Base-by-base conservation (phyloP, 768 basidiomycete genomes). In the Russula emetica region DNA sequence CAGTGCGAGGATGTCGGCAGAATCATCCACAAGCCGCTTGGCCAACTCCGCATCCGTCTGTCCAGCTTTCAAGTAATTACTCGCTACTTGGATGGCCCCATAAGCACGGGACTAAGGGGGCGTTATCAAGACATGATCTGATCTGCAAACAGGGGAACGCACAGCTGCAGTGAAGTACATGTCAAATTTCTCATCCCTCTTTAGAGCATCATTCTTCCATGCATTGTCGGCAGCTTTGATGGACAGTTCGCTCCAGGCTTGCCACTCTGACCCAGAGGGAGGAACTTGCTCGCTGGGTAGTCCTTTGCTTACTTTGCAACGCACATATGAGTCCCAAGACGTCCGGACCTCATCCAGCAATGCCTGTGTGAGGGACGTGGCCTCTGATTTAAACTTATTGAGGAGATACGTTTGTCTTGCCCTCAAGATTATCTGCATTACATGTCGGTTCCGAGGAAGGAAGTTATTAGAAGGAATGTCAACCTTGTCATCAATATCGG, bases 401-500 rank as follows among this genome's bases (percentile, higher is more conserved):
- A 90, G 72, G 20, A 93, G 79, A 70, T 90, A 78, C 60, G 85
- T 85, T 75, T 87, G 92, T 28, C 97, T 85, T 10, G 96, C 92
- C 45, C 95, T 86, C 45, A 90, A 74, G 69, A 98, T 98, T 73
- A 98, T 99, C 97, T 98, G 69, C 9, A 22, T 42, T n/a, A 14
- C 26, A 32, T 36, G 22, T 66, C 47, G 28, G 50, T 32, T 18
- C 22, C n/a, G n/a, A 26, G 38, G 30, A 28, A 49, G n/a, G 44
- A 36, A 8, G 11, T 63, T 78, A 28, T 44, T 45, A 24, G 55
- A 57, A 44, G 54, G 32, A 20, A 28, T 40, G 13, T 13, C 58
- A 63, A 91, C 96, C 85, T 99, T 99, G 82, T 98, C 97, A 71
- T 99, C 97, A 66, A 99, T 97, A 75, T 99, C 96, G 5, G 97